Evolutionary conservation across 371 early-diverging fungal genomes (phyloP), one percentile per base, ranked within the genome.

Genomic region (Chytridium lagenaria): DNA sequence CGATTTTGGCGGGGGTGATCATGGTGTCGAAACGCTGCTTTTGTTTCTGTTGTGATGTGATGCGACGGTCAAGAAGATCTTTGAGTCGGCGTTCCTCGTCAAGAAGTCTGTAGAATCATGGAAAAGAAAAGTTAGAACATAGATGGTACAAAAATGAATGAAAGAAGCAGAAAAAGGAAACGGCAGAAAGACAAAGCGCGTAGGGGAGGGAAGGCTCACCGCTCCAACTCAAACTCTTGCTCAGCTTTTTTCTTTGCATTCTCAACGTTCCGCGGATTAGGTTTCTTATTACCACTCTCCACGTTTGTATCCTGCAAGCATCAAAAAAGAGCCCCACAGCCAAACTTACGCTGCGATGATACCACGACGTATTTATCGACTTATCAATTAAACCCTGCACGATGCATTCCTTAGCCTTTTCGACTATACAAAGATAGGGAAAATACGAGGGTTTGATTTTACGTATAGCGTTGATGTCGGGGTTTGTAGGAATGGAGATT

Each of bases 191-290:
- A n/a, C n/a, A n/a, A n/a, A n/a, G n/a, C n/a, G n/a, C n/a, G n/a
- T n/a, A n/a, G n/a, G n/a, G n/a, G n/a, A n/a, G n/a, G n/a, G n/a
- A n/a, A n/a, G n/a, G 61, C 57, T 55, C 16, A 81, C 78, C 73
- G 50, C 51, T 75, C 61, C 15, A 84, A 63, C 28, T 76, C 80
- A 51, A 16, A 70, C 40, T 85, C 80, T 28, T 77, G 77, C 28
- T 79, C 81, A 28, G 66, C 77, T 26, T 83, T 74, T 51, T 81
- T 80, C 15, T 68, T 55, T 44, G 67, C 64, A 68, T 88, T 88
- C 34, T 80, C 82, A 0, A 72, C 69, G 73, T 91, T 90, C 52
- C 85, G 82, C 0, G 89, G 89, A 49, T 91, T 86, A n/a, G 84
- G 84, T 38, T 77, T 76, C 70, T 75, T 69, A 66, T 77, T 76